Evolutionary conservation across 495 filamentous ascomycete species (phyloP), one percentile per base, ranked within the genome.

Genomic region (Podospora appendiculata): DNA sequence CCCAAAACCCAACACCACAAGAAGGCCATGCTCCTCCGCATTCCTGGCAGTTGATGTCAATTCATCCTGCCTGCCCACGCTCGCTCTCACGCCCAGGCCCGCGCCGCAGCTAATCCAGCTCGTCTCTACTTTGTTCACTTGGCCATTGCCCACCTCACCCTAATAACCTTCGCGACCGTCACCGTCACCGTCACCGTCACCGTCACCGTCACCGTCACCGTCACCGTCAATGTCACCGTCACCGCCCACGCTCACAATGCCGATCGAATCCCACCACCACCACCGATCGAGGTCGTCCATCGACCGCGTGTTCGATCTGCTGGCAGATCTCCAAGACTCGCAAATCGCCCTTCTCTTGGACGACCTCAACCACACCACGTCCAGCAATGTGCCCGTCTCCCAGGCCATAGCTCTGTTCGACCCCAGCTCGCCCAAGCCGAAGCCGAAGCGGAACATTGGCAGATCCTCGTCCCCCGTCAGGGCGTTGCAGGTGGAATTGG

Each of bases 241-340:
- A 16, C 13, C 14, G 16, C 14, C 41, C 38, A 39, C 46, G 41
- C 19, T 50, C 53, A 58, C 53, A 11, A 70, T 70, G 67, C 50
- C 67, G 17, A 57, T 56, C 56, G 60, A 60, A 42, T 55, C 63
- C 41, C 68, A 64, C 47, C 53, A 61, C 41, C 68, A 64, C 47
- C 58, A 58, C 42, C 62, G 65, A 41, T 59, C 59, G 44, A 57
- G 59, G 17, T 70, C 68, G 39, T 70, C 68, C 11, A 57, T 70
- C 57, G 68, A 70, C 64, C 66, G 63, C 14, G 66, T 69, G 55
- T 55, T 70, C 32, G 65, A 65, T 48, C 64, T 70, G 57, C 63
- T 70, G 53, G 58, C 60, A 44, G 68, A 69, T 50, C 57, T 70
- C 33, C 62, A 65, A 47, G 68, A 70, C 0, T 48, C 35, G 43